Evolutionary conservation across 2,329 filamentous ascomycete species (phyloP).

Genomic region (Beauveria sp.): DNA sequence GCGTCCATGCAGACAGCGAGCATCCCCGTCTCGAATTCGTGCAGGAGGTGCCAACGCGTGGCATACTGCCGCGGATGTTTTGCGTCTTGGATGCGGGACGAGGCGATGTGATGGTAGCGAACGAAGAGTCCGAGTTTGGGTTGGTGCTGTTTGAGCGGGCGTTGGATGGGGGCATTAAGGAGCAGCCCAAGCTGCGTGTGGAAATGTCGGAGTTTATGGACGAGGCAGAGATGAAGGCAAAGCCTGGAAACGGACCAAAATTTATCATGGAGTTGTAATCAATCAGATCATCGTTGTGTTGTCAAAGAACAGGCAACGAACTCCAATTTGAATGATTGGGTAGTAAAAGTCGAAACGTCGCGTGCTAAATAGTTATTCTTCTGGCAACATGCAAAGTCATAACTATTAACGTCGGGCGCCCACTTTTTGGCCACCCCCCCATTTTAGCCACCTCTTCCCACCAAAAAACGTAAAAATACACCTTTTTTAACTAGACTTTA

Average conservation of each 20-base stretch:
- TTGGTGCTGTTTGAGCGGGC: background rate
- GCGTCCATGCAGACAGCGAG: conserved; percentile 19
- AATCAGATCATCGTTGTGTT: too few species aligned
- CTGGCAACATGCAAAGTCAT: too few species aligned
- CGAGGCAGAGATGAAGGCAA: background rate
- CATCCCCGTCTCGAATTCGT: conserved; percentile 24
- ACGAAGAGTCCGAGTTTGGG: background rate
- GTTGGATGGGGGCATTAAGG: background rate
- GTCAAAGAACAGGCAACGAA: too few species aligned
- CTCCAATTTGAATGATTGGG: background rate
- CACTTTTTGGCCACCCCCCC: too few species aligned
- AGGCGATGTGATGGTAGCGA: background rate
- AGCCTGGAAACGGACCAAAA: conserved; percentile 6
- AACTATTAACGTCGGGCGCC: too few species aligned
- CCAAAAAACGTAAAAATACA: too few species aligned
- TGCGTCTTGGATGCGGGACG: conserved; percentile 20
- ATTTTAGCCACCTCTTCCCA: too few species aligned
- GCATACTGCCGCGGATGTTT: conserved; percentile 39
- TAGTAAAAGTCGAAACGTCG: conserved; percentile 5
- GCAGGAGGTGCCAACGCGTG: conserved; percentile 27
- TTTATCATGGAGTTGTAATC: background rate
- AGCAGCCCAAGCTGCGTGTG: background rate
- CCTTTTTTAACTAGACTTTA: too few species aligned
- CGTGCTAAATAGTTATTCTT: too few species aligned
- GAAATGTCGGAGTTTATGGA: conserved; percentile 7